These are phyloP conservation scores for Colletotrichum chrysophilum DNA, from an alignment of 2,329 filamentous ascomycete genomes.

Conservation along the genomic window DNA sequence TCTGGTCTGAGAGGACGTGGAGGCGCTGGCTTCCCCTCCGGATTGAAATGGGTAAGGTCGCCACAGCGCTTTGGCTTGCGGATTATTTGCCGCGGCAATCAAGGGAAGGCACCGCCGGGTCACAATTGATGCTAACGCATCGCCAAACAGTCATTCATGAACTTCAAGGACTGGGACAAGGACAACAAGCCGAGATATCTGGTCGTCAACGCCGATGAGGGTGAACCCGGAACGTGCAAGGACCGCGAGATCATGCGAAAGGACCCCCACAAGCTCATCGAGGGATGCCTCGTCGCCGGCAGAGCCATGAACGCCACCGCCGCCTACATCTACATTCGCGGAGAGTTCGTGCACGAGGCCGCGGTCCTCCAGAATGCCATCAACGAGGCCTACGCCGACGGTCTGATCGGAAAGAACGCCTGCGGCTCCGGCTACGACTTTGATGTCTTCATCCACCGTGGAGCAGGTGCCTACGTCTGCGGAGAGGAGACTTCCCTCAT, in stretches of 20 bases:
- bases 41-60: conserved; percentile 92
- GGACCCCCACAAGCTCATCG: conserved; percentile 98
- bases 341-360: conserved; percentile 97
- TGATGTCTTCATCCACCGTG: conserved; percentile 94
- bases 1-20: conserved; percentile 95
- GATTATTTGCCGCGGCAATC: conserved; percentile 2
- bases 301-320: conserved; percentile 99
- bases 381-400: conserved; percentile 95
- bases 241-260: conserved; percentile 99
- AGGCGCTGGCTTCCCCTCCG: conserved; percentile 96
- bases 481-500: conserved; percentile 98
- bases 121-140: not conserved
- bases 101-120: not conserved
- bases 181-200: conserved; percentile 94
- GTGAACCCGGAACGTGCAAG: conserved; percentile 98
- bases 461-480: conserved; percentile 96
- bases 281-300: conserved; percentile 94
- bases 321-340: conserved; percentile 99
- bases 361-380: conserved; percentile 93
- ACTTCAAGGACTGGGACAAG: conserved; percentile 99
- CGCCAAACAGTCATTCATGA: conserved; percentile 88
- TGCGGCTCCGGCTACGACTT: conserved; percentile 98
- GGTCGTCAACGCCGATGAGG: conserved; percentile 98
- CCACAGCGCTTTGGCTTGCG: not conserved
- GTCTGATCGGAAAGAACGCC: conserved; percentile 97